A percentile compares a stretch with the other conserved stretches of the same genome.
Conservation (phyloP, 805 yeast species). For the Jamesozyma rosinii region DNA sequence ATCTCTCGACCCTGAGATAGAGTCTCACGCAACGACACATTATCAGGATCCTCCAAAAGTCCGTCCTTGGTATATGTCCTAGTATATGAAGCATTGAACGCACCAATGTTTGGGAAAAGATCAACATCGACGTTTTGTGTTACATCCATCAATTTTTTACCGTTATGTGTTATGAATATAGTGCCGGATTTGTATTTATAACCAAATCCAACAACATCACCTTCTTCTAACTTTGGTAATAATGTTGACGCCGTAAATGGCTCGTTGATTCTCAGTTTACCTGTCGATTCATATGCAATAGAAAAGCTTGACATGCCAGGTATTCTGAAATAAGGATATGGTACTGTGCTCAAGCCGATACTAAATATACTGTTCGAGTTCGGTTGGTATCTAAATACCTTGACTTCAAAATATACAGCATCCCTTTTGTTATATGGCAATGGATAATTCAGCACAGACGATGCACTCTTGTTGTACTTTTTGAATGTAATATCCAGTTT, state of each 20-base stretch:
- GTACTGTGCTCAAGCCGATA: constrained; percentile 60
- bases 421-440: constrained; percentile 44
- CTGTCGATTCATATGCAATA: constrained; percentile 64
- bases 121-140: constrained; percentile 56
- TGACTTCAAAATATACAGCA: constrained; percentile 59
- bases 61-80: constrained; percentile 31
- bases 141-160: constrained; percentile 74
- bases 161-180: constrained; percentile 87
- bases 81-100: constrained; percentile 32
- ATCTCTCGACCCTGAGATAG: constrained; percentile 19
- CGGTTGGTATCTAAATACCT: constrained; percentile 34
- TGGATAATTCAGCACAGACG: constrained; percentile 32
- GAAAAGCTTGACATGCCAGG: constrained; percentile 70
- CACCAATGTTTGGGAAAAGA: constrained; percentile 34
- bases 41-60: constrained; percentile 30
- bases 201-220: constrained; percentile 92
- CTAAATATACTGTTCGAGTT: constrained; percentile 43
- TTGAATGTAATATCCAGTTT: constrained; percentile 29
- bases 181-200: constrained; percentile 74
- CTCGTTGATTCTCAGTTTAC: constrained; percentile 56
- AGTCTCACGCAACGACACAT: constrained; percentile 21
- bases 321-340: constrained; percentile 64
- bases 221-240: constrained; percentile 49
- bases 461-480: constrained; percentile 25
- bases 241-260: constrained; percentile 41